Base-by-base conservation (phyloP, 306 rosid genomes). In the Inga oerstediana region DNA sequence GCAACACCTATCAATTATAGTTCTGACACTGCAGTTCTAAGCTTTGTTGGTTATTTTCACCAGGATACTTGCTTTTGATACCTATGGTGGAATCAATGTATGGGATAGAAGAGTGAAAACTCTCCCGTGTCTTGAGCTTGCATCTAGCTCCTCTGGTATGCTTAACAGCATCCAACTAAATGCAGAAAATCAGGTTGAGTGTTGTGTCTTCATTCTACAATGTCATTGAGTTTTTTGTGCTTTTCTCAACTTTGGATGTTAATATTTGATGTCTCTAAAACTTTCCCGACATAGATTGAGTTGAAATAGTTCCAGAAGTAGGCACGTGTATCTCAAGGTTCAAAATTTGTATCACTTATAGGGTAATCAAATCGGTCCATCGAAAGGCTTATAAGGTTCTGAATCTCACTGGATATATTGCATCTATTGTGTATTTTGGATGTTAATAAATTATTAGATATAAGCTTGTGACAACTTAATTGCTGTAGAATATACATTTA, bases 31-130 rank as follows among this genome's bases (percentile, higher is more conserved):
- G 49, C 15, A 35, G 34, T 77, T 56, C 66, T 79, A 44, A 75
- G 45, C 51, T 34, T 69, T 82, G 27, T 24, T 24, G 27, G 74
- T 66, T 72, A 81, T 65, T 41, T 83, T 88, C 78, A 77, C 79
- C 86, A 93, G 98, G 92, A 77, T 95, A 83, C 85, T 95, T 84
- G 98, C 92, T 75, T 88, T 91, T 24, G 98, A 95, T 86, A 91
- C 97, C 6, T 79, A 82, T 69, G 98, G 98, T 69, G 86, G 30
- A 17, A 75, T 95, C 84, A 90, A 82, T 83, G 88, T 95, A 66
- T 95, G 98, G 98, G 98, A 95, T 86, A 92, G 95, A 88, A 91
- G 98, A 93, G 83, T 62, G 75, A 87, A 90, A 34, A 12, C 61
- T 64, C 87, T 89, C 75, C 98, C 98, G 56, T 92, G 92, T 82